These are phyloP conservation scores for Sedum album DNA, from an alignment of 164 flowering plant genomes.

Conservation along the genomic window DNA sequence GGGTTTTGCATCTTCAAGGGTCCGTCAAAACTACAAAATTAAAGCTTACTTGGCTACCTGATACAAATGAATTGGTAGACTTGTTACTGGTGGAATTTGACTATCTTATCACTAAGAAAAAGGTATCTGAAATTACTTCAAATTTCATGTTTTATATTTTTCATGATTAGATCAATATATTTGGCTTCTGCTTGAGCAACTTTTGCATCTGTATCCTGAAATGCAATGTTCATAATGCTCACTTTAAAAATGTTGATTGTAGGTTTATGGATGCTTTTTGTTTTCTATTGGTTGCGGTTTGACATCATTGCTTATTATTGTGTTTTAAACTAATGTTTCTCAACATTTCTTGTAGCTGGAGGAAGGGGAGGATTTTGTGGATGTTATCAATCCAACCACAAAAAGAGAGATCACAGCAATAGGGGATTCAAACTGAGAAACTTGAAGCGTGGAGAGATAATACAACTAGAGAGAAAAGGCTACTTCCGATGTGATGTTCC, in stretches of 20 bases:
- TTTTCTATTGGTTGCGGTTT: no score
- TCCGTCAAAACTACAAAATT: slow-evolving; percentile 88
- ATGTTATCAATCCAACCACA: slow-evolving; percentile 72
- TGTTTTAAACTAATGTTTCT: background rate
- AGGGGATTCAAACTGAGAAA: slow-evolving; percentile 84
- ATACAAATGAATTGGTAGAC: slow-evolving; percentile 57
- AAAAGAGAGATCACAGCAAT: slow-evolving; percentile 54
- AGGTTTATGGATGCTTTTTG: no score
- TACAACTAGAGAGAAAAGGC: slow-evolving; percentile 93
- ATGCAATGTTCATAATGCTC: background rate
- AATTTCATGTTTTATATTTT: background rate
- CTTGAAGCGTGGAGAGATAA: slow-evolving; percentile 63
- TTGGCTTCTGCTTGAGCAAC: background rate
- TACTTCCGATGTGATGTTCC: slow-evolving; percentile 88
- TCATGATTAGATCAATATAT: background rate
- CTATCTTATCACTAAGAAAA: slow-evolving; percentile 83
- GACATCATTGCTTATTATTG: no score
- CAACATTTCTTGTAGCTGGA: slow-evolving; percentile 44
- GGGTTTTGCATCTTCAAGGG: slow-evolving; percentile 83
- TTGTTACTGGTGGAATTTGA: slow-evolving; percentile 68
- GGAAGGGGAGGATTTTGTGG: slow-evolving; percentile 75
- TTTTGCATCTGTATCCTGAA: background rate
- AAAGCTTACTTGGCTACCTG: slow-evolving; percentile 96
- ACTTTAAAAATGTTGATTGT: no score
- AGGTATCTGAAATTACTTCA: slow-evolving; percentile 36